Evolutionary conservation across 352 stramenopile genomes (phyloP).

Genomic region (Globisporangium takayamanum): DNA sequence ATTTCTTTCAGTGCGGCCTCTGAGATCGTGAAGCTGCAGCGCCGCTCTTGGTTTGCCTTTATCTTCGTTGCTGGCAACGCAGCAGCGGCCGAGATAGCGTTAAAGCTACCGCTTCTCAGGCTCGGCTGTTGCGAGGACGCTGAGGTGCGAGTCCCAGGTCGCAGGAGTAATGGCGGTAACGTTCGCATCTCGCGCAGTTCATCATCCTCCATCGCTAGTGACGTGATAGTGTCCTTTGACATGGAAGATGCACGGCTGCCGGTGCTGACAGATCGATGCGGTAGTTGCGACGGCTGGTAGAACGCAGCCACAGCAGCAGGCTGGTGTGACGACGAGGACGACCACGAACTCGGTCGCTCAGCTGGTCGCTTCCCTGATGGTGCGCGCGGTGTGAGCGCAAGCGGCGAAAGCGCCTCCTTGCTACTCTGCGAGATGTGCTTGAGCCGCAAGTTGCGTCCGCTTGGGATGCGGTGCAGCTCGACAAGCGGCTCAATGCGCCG

Average conservation of each 20-base stretch:
- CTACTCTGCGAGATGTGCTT: conserved; percentile 30
- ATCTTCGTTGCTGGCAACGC: conserved; percentile 10
- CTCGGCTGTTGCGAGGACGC: neutral
- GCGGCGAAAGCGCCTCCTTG: conserved; percentile 27
- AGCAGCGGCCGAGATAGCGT: too few relatives aligned
- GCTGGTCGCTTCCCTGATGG: conserved; percentile 28
- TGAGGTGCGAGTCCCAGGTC: neutral
- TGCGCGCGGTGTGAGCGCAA: conserved; percentile 36
- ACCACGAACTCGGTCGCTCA: conserved; percentile 16
- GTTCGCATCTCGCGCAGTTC: neutral
- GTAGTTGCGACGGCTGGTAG: neutral
- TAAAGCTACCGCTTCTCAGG: neutral
- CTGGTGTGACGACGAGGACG: neutral
- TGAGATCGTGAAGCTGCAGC: conserved; percentile 63
- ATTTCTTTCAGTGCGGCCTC: conserved; percentile 42
- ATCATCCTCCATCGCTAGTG: neutral
- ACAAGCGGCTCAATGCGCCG: conserved; percentile 16
- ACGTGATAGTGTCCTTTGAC: neutral
- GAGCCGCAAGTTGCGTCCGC: conserved; percentile 41
- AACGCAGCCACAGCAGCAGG: neutral
- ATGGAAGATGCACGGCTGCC: neutral
- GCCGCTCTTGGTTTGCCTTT: conserved; percentile 27
- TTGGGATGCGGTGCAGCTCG: conserved; percentile 45
- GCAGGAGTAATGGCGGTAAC: neutral
- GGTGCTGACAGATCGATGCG: neutral